These are phyloP conservation scores for Xylaria flabelliformis DNA, from an alignment of 495 filamentous ascomycete genomes.

Conservation along the genomic window DNA sequence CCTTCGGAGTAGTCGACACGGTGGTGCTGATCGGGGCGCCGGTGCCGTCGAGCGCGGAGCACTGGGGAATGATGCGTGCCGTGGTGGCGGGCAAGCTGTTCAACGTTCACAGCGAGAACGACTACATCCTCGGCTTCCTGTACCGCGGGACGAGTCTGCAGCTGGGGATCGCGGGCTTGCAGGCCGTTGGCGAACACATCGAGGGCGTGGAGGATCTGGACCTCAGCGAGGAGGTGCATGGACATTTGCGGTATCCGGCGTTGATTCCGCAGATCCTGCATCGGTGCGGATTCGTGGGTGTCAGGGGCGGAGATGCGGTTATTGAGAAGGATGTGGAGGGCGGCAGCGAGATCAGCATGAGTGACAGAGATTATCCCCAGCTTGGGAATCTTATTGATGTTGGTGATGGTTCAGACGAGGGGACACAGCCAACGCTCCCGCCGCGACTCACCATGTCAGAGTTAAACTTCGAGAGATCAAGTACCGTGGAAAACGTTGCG, in stretches of 20 bases:
- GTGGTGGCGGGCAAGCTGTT: slow-evolving; percentile 77
- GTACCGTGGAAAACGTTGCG: slow-evolving; percentile 45
- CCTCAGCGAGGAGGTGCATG: slow-evolving; percentile 72
- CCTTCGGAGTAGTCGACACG: slow-evolving; percentile 80
- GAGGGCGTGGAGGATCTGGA: slow-evolving; percentile 78
- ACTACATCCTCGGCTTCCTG: slow-evolving; percentile 77
- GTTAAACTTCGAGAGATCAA: slow-evolving; percentile 31
- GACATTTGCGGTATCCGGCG: slow-evolving; percentile 74
- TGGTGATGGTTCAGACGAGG: slow-evolving; percentile 44
- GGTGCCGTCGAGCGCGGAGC: slow-evolving; percentile 65
- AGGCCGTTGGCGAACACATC: slow-evolving; percentile 64
- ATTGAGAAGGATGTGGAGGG: slow-evolving; percentile 59
- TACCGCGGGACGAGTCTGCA: slow-evolving; percentile 80
- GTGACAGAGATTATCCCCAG: slow-evolving; percentile 39
- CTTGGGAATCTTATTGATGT: slow-evolving; percentile 56
- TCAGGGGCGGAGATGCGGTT: slow-evolving; percentile 57
- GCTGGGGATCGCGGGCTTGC: slow-evolving; percentile 76
- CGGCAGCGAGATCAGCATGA: slow-evolving; percentile 49
- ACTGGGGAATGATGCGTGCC: slow-evolving; percentile 73
- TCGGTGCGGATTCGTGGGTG: slow-evolving; percentile 70
- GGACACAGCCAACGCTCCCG: slow-evolving; percentile 32
- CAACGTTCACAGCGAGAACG: slow-evolving; percentile 80
- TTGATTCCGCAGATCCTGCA: slow-evolving; percentile 71
- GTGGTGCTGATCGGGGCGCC: slow-evolving; percentile 85
- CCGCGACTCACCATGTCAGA: neutral